phyloP scores from a whole-genome alignment of 2,329 filamentous ascomycete genomes.

The Trichoderma harzianum region DNA sequence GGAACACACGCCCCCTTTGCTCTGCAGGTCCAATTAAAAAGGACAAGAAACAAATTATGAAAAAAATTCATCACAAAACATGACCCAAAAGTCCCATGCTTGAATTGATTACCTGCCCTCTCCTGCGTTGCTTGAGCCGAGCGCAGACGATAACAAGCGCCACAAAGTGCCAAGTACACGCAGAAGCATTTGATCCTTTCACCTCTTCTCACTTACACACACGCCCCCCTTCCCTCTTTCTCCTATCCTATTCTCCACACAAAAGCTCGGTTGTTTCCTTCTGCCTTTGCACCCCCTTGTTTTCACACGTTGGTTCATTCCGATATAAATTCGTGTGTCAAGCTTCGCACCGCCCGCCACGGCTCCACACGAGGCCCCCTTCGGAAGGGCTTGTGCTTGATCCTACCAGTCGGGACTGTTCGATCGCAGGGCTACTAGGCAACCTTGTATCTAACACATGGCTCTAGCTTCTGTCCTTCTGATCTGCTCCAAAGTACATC shows the following conservation, averaged over 20 bases:
- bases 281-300: background rate
- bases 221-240: background rate
- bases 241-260: constrained; percentile 1
- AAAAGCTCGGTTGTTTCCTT: background rate
- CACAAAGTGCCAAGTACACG: background rate
- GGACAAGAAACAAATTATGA: background rate
- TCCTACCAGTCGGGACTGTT: constrained; percentile 13
- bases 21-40: background rate
- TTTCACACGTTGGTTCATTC: constrained; percentile 23
- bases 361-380: constrained; percentile 15
- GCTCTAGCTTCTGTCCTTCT: constrained; percentile 8
- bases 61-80: background rate
- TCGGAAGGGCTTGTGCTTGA: background rate
- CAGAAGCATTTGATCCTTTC: background rate
- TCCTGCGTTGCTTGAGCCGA: constrained; percentile 6
- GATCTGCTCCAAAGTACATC: constrained; percentile 12
- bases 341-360: constrained; percentile 21
- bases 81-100: constrained; percentile 4
- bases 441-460: background rate
- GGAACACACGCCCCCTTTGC: background rate
- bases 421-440: constrained; percentile 6
- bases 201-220: background rate
- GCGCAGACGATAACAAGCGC: constrained; percentile 9
- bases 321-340: constrained; percentile 35
- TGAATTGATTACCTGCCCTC: background rate